Percentiles rank a stretch among this genome's conserved stretches.
Conservation (phyloP, 116 monocot genomes). For the Zostera marina region DNA sequence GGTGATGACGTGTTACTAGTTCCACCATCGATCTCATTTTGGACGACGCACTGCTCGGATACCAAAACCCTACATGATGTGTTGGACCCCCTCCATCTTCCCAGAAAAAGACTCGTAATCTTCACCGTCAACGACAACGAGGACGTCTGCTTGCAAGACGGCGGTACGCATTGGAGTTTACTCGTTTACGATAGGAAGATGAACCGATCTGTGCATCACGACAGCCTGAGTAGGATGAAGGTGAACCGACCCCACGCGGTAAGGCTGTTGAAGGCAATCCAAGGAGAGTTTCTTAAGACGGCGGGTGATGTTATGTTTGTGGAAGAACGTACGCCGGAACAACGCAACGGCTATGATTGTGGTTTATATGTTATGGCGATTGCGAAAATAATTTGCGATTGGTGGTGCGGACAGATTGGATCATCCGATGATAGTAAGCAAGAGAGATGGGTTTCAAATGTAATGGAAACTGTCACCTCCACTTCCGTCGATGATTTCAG, state of each 20-base stretch:
- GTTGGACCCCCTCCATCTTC: conserved; percentile 21
- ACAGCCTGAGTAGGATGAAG: conserved; percentile 25
- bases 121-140: conserved; percentile 50
- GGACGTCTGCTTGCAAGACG: conserved; percentile 26
- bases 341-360: conserved; percentile 46
- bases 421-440: neutral
- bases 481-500: conserved; percentile 14
- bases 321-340: conserved; percentile 33
- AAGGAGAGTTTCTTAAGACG: conserved; percentile 8
- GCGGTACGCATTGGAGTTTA: conserved; percentile 56
- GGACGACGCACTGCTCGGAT: conserved; percentile 32
- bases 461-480: conserved; percentile 14
- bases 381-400: conserved; percentile 15
- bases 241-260: conserved; percentile 16
- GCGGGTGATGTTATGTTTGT: conserved; percentile 8
- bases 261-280: conserved; percentile 16
- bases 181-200: conserved; percentile 14
- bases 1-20: conserved; percentile 25
- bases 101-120: conserved; percentile 12
- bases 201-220: conserved; percentile 41
- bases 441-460: conserved; percentile 19
- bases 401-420: conserved; percentile 22
- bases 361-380: conserved; percentile 38
- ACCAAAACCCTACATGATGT: conserved; percentile 13
- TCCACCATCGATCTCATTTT: conserved; percentile 44